These are phyloP conservation scores for Diddensiella transvaalensis DNA, from an alignment of 805 yeast genomes.

Conservation along the genomic window DNA sequence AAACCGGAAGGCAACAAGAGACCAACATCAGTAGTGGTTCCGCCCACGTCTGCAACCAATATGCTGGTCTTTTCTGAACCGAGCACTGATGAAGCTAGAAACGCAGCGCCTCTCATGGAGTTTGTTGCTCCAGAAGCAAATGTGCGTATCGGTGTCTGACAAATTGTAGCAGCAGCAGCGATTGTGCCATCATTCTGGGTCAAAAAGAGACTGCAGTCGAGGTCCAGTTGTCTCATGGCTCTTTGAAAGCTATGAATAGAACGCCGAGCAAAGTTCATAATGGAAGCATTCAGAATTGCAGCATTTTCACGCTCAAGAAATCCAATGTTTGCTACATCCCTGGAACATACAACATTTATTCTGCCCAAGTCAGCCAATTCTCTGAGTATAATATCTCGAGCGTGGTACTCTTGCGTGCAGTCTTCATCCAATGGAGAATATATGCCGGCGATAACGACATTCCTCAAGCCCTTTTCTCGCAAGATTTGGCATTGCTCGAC, in stretches of 20 bases:
- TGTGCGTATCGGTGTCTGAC: slow-evolving; percentile 41
- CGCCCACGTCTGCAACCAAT: slow-evolving; percentile 47
- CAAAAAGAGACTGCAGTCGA: slow-evolving; percentile 38
- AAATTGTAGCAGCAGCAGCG: slow-evolving; percentile 39
- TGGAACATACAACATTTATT: slow-evolving; percentile 38
- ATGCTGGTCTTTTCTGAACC: slow-evolving; percentile 25
- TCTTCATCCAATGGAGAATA: slow-evolving; percentile 37
- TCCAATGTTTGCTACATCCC: slow-evolving; percentile 41
- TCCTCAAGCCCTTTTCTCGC: slow-evolving; percentile 31
- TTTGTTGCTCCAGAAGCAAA: slow-evolving; percentile 46
- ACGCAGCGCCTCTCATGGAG: slow-evolving; percentile 37
- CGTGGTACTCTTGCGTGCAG: slow-evolving; percentile 35
- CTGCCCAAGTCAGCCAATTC: slow-evolving; percentile 37
- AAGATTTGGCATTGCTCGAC: slow-evolving; percentile 33
- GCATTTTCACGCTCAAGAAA: slow-evolving; percentile 39
- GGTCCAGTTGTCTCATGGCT: slow-evolving; percentile 38
- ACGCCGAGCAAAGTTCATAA: slow-evolving; percentile 37
- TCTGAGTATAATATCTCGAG: not conserved
- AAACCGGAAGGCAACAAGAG: slow-evolving; percentile 43
- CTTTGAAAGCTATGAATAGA: slow-evolving; percentile 39
- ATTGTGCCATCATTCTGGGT: slow-evolving; percentile 51
- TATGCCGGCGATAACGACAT: slow-evolving; percentile 40
- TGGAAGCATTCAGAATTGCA: slow-evolving; percentile 42
- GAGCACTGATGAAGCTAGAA: slow-evolving; percentile 32
- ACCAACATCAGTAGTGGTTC: slow-evolving; percentile 51